Evolutionary conservation across 225 moss, liverwort and hornwort species (phyloP), one percentile per base, ranked within the genome.

Genomic region (Polytrichum commune): DNA sequence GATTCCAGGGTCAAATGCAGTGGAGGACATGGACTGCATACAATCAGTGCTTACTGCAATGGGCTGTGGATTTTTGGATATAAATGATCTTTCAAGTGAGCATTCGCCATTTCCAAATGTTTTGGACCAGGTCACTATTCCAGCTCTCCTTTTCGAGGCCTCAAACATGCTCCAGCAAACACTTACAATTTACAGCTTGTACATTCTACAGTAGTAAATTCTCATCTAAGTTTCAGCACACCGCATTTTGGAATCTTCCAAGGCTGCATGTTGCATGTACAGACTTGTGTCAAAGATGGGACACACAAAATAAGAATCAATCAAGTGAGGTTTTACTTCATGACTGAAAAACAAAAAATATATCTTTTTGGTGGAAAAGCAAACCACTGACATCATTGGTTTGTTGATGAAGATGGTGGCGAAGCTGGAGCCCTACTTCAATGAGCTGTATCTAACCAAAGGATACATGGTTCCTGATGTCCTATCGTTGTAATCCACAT

Each of bases 21-120:
- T 90, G 29, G 85, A 86, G 35, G 90, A 84, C 57, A 79, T 93
- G 8, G 89, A 89, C 66, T 82, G 87, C 74, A 80, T 93, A 8
- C 77, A 86, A 69, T 82, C 85, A 25, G 81, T 88, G 35, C 73
- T 93, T 70, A 82, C 85, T 57, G 78, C 65, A 24, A 82, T 83
- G 72, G 93, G 89, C 56, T 80, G 81, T 62, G 38, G 69, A 18
- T 74, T 81, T 65, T 72, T 88, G 78, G 89, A 93, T 82, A 64
- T 85, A 26, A 89, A 93, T 72, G 89, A 90, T 80, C 65, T 76
- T 4, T 74, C 78, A 22, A 90, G 83, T 62, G 90, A 84, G 54
- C 85, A 86, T 80, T 93, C 89, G 18, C 89, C 93, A 61, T 90
- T 79, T 77, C 93, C 93, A 27, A 80, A 81, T 22, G 85, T 81